Evolutionary conservation across 148 eudicot genomes (phyloP).

Genomic region (Tetragonia tetragonoides): DNA sequence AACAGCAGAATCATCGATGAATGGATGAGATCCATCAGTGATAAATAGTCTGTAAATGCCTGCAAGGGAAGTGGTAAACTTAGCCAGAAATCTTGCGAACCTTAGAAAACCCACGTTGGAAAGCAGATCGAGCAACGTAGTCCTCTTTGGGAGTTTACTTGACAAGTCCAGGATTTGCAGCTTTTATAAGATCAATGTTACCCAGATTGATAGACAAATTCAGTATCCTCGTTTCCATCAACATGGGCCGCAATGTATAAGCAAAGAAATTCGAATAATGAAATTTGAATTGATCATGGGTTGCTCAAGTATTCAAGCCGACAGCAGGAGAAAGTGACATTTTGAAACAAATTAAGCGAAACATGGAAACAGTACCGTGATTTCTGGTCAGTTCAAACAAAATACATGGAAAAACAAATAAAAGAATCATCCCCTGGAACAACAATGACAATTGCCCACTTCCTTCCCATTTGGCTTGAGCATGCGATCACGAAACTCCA

Average conservation of each 20-base stretch:
- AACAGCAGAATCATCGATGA: slow-evolving; percentile 5
- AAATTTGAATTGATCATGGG: too few relatives aligned
- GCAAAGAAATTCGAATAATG: too few relatives aligned
- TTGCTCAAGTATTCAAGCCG: too few relatives aligned
- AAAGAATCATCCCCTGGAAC: too few relatives aligned
- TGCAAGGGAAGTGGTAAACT: neutral
- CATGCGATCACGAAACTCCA: too few relatives aligned
- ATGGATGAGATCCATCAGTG: slow-evolving; percentile 15
- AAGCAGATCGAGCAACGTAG: slow-evolving; percentile 8
- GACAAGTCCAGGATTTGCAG: slow-evolving; percentile 17
- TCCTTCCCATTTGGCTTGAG: too few relatives aligned
- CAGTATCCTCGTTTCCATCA: slow-evolving; percentile 9
- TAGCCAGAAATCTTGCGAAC: slow-evolving; percentile 7
- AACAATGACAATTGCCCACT: too few relatives aligned
- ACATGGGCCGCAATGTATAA: neutral
- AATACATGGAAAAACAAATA: too few relatives aligned
- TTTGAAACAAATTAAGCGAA: too few relatives aligned
- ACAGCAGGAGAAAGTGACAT: too few relatives aligned
- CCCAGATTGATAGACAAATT: slow-evolving; percentile 20
- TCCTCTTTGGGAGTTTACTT: slow-evolving; percentile 10
- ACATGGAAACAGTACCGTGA: too few relatives aligned
- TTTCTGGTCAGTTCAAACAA: too few relatives aligned
- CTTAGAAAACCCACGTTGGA: neutral
- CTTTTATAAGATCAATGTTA: slow-evolving; percentile 11
- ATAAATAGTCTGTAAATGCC: neutral